Evolutionary conservation across 2,329 filamentous ascomycete genomes (phyloP), one percentile per base, ranked within the genome.

Genomic region (Myriangium duriaei): DNA sequence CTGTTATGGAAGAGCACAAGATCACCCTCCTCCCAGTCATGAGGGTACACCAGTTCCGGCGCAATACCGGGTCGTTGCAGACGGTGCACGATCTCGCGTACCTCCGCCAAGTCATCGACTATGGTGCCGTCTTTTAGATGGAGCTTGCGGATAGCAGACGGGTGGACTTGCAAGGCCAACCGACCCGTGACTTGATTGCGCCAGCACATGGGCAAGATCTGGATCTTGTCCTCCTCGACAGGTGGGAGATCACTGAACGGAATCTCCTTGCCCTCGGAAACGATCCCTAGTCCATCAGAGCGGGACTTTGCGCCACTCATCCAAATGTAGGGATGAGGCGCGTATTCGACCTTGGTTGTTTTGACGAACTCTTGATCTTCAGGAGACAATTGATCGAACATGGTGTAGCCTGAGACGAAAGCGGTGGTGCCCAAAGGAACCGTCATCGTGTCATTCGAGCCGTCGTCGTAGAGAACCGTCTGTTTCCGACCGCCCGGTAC

Each of bases 291-390:
- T 0, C 81, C 82, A 35, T 76, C 73, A 5, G 78, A 64, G 11
- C 72, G 72, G 28, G 79, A 77, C 49, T 72, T 74, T 32, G 81
- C 78, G 15, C 64, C 55, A 41, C 69, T 75, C 79, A 87, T 87
- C 81, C 81, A 88, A 44, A 87, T 74, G 57, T 87, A 87, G 4
- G 81, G 81, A 49, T 87, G 81, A 2, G 81, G 69, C 0, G 81
- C 80, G 52, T 87, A 87, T 58, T 86, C 79, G 32, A 84, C 70
- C 41, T 67, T 72, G 13, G 78, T 79, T 4, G 66, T 72, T 35
- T 75, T 69, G 1, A 68, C 80, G 47, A 86, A 81, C 31, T 69
- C 67, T 55, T 82, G 72, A 50, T 85, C 79, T 30, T 69, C 67
- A 1, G 72, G 65, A 11, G 71, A 76, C 7, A 88, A 67, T 10